A percentile compares a stretch with the other conserved stretches of the same genome.
phyloP scores from a whole-genome alignment of 768 basidiomycete species.

The Russula earlei region DNA sequence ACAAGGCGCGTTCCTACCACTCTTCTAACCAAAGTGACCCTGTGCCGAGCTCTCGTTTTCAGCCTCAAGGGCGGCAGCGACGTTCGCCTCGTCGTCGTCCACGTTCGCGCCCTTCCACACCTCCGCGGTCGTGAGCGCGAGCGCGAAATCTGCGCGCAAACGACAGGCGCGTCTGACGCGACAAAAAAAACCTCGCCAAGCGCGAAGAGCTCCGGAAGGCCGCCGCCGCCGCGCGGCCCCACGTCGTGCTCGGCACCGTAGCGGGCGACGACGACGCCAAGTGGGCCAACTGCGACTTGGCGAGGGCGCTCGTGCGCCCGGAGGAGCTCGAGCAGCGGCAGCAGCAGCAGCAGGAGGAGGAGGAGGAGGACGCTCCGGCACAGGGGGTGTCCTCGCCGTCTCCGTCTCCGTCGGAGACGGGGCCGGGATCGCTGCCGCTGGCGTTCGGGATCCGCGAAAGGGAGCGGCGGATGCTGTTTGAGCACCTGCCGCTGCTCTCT shows the following conservation, averaged over 20 bases:
- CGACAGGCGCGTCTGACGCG: slow-evolving; percentile 31
- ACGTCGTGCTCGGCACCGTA: slow-evolving; percentile 68
- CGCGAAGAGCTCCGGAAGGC: slow-evolving; percentile 34
- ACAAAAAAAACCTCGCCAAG: slow-evolving; percentile 38
- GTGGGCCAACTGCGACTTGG: slow-evolving; percentile 62
- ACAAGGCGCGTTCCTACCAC: slow-evolving; percentile 22
- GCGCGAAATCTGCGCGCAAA: slow-evolving; percentile 26
- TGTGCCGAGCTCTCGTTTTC: neutral
- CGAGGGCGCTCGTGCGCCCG: slow-evolving; percentile 36
- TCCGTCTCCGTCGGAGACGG: slow-evolving; percentile 24
- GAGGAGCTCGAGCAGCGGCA: slow-evolving; percentile 16
- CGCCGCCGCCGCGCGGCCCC: slow-evolving; percentile 38
- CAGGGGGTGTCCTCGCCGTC: too few relatives aligned
- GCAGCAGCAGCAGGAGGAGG: too few relatives aligned
- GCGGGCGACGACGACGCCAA: slow-evolving; percentile 54
- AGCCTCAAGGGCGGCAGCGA: slow-evolving; percentile 35
- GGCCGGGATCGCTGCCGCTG: slow-evolving; percentile 42
- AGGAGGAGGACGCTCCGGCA: too few relatives aligned
- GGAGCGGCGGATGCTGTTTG: slow-evolving; percentile 58
- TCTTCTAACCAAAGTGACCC: neutral
- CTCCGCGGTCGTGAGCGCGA: slow-evolving; percentile 32
- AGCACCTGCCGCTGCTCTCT: slow-evolving; percentile 50
- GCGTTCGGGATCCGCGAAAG: slow-evolving; percentile 57
- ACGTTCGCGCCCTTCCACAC: slow-evolving; percentile 34
- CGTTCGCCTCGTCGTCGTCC: slow-evolving; percentile 28